phyloP scores from a whole-genome alignment of 2,329 filamentous ascomycete species.

The Fusarium sp. region DNA sequence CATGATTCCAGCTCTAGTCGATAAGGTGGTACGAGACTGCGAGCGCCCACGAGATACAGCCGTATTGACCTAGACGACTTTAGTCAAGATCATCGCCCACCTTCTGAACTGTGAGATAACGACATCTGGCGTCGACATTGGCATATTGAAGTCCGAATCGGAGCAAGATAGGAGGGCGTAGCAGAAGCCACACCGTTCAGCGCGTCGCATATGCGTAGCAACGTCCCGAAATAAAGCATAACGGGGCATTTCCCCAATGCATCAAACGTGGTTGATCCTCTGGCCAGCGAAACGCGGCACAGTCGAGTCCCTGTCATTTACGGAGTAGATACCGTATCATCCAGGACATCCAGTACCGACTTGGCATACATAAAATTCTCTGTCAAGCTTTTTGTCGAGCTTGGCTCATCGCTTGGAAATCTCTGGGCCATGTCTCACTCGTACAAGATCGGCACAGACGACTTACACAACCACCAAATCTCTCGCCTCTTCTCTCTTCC shows the following conservation, averaged over 20 bases:
- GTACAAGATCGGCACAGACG: slow-evolving; percentile 26
- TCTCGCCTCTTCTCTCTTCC: neutral
- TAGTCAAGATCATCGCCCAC: slow-evolving; percentile 1
- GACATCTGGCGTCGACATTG: slow-evolving; percentile 7
- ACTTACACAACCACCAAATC: neutral
- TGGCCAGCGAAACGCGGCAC: slow-evolving; percentile 11
- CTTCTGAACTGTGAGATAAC: neutral
- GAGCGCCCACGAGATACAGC: slow-evolving; percentile 28
- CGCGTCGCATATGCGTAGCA: slow-evolving; percentile 8
- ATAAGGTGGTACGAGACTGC: slow-evolving; percentile 38
- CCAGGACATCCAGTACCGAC: slow-evolving; percentile 30
- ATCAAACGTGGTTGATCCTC: slow-evolving; percentile 1
- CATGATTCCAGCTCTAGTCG: slow-evolving; percentile 29
- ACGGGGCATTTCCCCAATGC: slow-evolving; percentile 29
- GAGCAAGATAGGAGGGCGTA: neutral
- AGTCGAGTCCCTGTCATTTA: neutral
- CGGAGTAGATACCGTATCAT: slow-evolving; percentile 7
- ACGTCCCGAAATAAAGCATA: slow-evolving; percentile 9
- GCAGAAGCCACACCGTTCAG: slow-evolving; percentile 16
- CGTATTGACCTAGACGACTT: slow-evolving; percentile 1
- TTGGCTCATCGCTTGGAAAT: slow-evolving; percentile 33
- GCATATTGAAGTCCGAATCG: slow-evolving; percentile 9
- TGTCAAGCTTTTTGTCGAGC: slow-evolving; percentile 26
- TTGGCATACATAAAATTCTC: slow-evolving; percentile 22
- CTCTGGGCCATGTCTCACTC: slow-evolving; percentile 14